These are phyloP conservation scores for Trifolium pratense DNA, from an alignment of 306 rosid genomes.

Conservation along the genomic window DNA sequence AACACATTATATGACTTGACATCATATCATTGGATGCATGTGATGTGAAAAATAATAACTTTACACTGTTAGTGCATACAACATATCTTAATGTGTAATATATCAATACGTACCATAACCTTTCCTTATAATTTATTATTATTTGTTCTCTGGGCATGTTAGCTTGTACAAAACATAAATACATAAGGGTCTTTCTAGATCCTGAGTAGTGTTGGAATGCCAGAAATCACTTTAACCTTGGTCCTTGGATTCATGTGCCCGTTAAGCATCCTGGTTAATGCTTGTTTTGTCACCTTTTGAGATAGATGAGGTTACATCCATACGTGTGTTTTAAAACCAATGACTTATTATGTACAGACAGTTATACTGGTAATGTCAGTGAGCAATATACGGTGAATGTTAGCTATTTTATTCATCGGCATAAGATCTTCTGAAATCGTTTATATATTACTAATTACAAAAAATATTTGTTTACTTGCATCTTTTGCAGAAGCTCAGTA, in stretches of 20 bases:
- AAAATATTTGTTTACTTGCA: conserved; percentile 35
- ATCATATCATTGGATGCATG: not conserved
- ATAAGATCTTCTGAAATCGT: conserved; percentile 17
- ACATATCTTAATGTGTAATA: not conserved
- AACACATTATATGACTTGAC: not conserved
- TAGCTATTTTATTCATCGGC: conserved; percentile 4
- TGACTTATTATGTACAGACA: not conserved
- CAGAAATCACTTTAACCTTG: not conserved
- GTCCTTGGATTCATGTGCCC: not conserved
- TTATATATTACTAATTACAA: not conserved
- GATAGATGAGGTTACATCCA: not conserved
- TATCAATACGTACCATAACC: not conserved
- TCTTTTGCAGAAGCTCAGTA: conserved; percentile 64
- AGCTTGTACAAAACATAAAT: not conserved
- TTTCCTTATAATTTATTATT: conserved; percentile 7
- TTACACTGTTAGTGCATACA: not conserved
- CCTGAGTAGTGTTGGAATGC: not conserved
- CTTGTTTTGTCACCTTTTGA: conserved; percentile 4
- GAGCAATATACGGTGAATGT: conserved; percentile 9
- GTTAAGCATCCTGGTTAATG: not conserved
- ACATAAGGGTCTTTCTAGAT: conserved; percentile 1
- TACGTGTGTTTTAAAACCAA: not conserved
- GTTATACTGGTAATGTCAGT: conserved; percentile 5
- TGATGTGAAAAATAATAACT: not conserved
- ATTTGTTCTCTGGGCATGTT: not conserved